Percentiles rank a stretch among this genome's conserved stretches.
Evolutionary conservation across 2,329 filamentous ascomycete species (phyloP).

Genomic region (Pestalotiopsis sp.): DNA sequence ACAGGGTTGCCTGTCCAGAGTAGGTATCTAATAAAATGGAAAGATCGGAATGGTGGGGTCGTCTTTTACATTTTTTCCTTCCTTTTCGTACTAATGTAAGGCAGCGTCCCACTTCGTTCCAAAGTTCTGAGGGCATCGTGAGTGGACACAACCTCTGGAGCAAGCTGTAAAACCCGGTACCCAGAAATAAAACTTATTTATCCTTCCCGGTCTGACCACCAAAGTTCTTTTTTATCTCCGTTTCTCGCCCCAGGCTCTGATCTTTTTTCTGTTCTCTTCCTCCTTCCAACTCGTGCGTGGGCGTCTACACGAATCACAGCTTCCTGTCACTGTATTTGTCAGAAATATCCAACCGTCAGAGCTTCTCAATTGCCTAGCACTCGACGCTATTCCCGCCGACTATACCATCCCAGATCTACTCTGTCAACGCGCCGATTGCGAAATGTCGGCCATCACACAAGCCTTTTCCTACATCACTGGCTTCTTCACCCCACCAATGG

Average conservation of each 20-base stretch:
- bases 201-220: not conserved
- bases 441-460: conserved; percentile 15
- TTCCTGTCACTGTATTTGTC: too few species aligned
- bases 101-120: not conserved
- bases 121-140: conserved; percentile 8
- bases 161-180: conserved; percentile 3
- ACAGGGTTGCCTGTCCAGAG: not conserved
- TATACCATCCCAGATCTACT: not conserved
- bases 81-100: not conserved
- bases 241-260: not conserved
- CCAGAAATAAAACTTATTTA: not conserved
- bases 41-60: not conserved
- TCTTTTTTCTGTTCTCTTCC: not conserved
- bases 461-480: conserved; percentile 15
- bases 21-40: not conserved
- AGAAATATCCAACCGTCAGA: too few species aligned
- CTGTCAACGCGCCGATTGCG: not conserved
- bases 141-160: not conserved
- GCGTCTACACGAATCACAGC: not conserved
- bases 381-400: too few species aligned
- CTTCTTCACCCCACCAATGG: conserved; percentile 9
- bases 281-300: not conserved
- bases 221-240: not conserved
- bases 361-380: too few species aligned
- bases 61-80: not conserved